Conservation (phyloP, 1,139 yeast species). For the Nadsonia commutata region DNA sequence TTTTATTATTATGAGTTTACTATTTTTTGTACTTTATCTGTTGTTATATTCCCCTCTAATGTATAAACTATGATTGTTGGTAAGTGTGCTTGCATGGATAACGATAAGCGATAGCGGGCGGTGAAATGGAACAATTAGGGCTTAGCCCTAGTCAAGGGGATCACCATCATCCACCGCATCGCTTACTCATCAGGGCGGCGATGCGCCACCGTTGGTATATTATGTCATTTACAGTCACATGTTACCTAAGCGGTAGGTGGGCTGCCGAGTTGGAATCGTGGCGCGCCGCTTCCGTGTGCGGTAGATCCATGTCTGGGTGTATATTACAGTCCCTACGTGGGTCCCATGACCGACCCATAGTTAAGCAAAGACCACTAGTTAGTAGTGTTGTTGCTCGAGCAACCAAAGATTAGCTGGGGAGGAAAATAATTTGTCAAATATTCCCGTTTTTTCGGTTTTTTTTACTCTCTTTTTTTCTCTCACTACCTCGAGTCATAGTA, state of each 20-base stretch:
- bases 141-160: neutral
- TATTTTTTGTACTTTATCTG: too few species aligned
- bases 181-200: neutral
- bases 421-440: neutral
- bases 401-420: too few species aligned
- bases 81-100: too few species aligned
- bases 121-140: too few species aligned
- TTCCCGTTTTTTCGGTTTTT: neutral
- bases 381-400: too few species aligned
- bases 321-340: too few species aligned
- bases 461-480: neutral
- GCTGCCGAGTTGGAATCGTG: neutral
- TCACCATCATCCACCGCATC: neutral
- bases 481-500: slow-evolving; percentile 1
- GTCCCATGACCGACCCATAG: too few species aligned
- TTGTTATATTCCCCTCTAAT: too few species aligned
- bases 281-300: neutral
- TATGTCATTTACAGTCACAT: neutral
- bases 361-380: too few species aligned
- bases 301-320: too few species aligned
- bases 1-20: neutral
- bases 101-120: too few species aligned
- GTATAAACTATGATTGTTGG: too few species aligned
- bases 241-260: neutral
- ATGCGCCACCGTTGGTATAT: neutral